These are phyloP conservation scores for Pseudozyma sp. DNA, from an alignment of 1,284 basidiomycete genomes.

Conservation along the genomic window DNA sequence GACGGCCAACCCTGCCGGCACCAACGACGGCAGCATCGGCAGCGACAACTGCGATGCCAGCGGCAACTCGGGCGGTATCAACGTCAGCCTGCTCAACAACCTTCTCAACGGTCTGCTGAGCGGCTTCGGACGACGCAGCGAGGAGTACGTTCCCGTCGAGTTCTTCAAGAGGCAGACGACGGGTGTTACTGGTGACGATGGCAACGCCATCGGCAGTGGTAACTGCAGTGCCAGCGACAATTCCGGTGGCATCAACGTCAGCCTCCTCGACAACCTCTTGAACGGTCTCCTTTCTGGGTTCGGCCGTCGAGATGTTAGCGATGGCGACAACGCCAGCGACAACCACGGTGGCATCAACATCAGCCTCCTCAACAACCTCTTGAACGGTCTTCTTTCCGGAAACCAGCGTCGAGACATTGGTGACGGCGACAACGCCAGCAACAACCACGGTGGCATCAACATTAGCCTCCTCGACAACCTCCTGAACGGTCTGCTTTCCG, in stretches of 20 bases:
- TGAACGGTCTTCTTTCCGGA: slow-evolving; percentile 50
- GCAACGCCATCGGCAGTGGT: slow-evolving; percentile 20
- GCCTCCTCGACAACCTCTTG: slow-evolving; percentile 52
- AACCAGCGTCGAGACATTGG: slow-evolving; percentile 28
- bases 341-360: slow-evolving; percentile 51
- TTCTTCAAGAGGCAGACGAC: slow-evolving; percentile 34
- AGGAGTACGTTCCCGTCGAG: slow-evolving; percentile 18
- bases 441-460: slow-evolving; percentile 51
- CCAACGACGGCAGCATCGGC: slow-evolving; percentile 10
- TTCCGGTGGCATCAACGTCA: slow-evolving; percentile 48
- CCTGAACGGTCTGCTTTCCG: slow-evolving; percentile 48
- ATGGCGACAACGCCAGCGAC: slow-evolving; percentile 30
- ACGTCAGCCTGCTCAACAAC: slow-evolving; percentile 53
- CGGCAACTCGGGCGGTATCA: slow-evolving; percentile 48
- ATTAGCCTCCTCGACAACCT: slow-evolving; percentile 52
- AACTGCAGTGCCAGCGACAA: slow-evolving; percentile 48
- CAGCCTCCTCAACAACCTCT: slow-evolving; percentile 50
- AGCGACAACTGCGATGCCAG: slow-evolving; percentile 44
- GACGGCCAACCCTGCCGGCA: background rate
- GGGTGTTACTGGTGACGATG: slow-evolving; percentile 10
- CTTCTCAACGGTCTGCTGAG: slow-evolving; percentile 52
- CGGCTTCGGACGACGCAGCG: slow-evolving; percentile 30
- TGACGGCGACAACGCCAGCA: slow-evolving; percentile 25
- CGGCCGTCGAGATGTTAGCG: slow-evolving; percentile 25
- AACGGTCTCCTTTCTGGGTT: slow-evolving; percentile 48